Percentiles rank a stretch among this genome's conserved stretches.
Conservation (phyloP, 306 rosid species). For the Casuarina equisetifolia region DNA sequence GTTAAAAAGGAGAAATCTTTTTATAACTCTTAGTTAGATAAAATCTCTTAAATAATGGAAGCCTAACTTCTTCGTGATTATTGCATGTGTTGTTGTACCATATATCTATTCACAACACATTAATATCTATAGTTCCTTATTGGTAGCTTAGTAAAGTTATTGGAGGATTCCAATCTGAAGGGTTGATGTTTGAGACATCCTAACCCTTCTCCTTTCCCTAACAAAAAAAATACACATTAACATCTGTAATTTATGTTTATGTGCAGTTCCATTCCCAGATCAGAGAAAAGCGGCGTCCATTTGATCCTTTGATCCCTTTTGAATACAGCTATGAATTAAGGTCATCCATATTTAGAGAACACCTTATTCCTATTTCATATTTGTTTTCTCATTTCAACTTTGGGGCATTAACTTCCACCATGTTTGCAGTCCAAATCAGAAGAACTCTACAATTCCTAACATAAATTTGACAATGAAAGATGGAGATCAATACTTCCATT, state of each 20-base stretch:
- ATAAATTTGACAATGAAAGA: slow-evolving; percentile 78
- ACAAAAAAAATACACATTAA: background rate
- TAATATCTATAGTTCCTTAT: no score
- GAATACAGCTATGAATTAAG: slow-evolving; percentile 71
- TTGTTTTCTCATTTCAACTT: slow-evolving; percentile 10
- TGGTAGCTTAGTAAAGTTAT: no score
- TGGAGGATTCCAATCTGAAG: no score
- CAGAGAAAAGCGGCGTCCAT: slow-evolving; percentile 31
- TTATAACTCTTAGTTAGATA: no score
- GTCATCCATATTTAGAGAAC: slow-evolving; percentile 36
- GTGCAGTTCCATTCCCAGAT: slow-evolving; percentile 59
- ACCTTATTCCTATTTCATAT: background rate
- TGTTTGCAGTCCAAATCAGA: slow-evolving; percentile 48
- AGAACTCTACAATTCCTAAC: slow-evolving; percentile 15
- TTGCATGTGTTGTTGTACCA: no score
- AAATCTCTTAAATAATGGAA: no score
- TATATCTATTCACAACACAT: no score
- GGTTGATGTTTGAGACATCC: no score
- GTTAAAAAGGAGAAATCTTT: no score
- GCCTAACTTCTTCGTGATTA: no score
- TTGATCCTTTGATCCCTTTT: slow-evolving; percentile 50
- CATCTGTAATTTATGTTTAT: slow-evolving; percentile 11
- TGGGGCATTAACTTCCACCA: slow-evolving; percentile 33
- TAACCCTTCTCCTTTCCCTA: no score
- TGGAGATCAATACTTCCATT: slow-evolving; percentile 49